Evolutionary conservation across 2,329 filamentous ascomycete species (phyloP), one percentile per base, ranked within the genome.

Genomic region (Diaporthe citrichinensis): DNA sequence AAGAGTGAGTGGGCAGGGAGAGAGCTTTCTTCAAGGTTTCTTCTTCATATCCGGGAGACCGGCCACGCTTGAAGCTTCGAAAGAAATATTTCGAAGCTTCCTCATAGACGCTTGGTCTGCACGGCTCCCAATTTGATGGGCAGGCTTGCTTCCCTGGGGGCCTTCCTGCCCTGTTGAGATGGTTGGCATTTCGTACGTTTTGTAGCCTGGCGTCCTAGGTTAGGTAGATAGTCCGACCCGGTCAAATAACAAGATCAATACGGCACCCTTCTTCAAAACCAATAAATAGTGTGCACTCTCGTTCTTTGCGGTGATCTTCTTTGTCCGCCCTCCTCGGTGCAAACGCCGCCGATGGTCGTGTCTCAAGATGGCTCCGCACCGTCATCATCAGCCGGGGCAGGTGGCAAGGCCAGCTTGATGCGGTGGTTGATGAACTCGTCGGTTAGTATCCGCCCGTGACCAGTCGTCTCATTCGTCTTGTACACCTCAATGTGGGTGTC

Each of bases 371-470:
- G 71, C 46, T 62, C 44, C 23, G 58, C 58, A 14, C 71, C 71
- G 1, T 65, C 71, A 25, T 36, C 58, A 39, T 53, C 46, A 15
- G 55, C 71, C 46, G 71, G 71, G n/a, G 71, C 71, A 31, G 71
- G 71, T 14, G 75, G 75, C 15, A 88, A 79, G 1, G 84, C 84
- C 34, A 91, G 82, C 80, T 91, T 91, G 78, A 91, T 91, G 69
- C 90, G 86, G 94, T 95, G 98, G 77, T 92, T 90, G 80, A 94
- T 89, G 81, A 98, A 98, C 20, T 94, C 91, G 31, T 92, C 89
- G 3, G 93, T 94, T 55, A 98, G 85, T 67, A 98, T 95, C 34
- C 90, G 88, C 0, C 95, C 95, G 77, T 94, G 92, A 0, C 95
- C 95, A 1, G 90, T 90, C 10, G 71, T 67, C 78, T 95, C 93